Percentiles rank a stretch among this genome's conserved stretches.
phyloP scores from a whole-genome alignment of 1,284 basidiomycete species.

The Microstroma glucosiphilum region DNA sequence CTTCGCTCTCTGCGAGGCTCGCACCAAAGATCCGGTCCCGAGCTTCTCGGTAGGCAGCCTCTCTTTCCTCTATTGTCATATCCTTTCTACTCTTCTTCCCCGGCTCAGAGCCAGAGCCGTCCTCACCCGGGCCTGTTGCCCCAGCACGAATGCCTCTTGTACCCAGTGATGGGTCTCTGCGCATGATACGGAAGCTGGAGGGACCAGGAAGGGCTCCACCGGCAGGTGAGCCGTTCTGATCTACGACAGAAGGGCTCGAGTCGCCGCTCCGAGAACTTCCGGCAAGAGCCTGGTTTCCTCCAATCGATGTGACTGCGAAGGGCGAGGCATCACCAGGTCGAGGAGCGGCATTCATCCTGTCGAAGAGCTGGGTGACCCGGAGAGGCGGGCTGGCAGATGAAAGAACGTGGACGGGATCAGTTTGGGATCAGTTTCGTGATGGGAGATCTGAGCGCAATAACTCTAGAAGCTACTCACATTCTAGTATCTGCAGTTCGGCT shows the following conservation, averaged over 20 bases:
- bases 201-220: too few relatives aligned
- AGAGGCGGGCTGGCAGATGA: neutral
- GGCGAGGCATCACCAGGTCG: constrained; percentile 3
- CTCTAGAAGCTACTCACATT: neutral
- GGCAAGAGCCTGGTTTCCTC: constrained; percentile 6
- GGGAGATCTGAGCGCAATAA: neutral
- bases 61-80: constrained; percentile 42
- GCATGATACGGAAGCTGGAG: constrained; percentile 27
- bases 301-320: neutral
- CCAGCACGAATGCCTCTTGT: neutral
- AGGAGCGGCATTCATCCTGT: neutral
- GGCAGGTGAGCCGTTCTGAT: too few relatives aligned
- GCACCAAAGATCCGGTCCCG: constrained; percentile 37
- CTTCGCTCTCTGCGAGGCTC: neutral
- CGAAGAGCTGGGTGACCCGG: neutral
- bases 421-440: neutral
- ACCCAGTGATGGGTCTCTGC: constrained; percentile 23
- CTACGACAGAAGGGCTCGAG: too few relatives aligned
- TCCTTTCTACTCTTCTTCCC: constrained; percentile 18
- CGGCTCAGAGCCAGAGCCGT: constrained; percentile 14
- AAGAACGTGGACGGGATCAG: too few relatives aligned
- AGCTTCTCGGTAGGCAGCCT: constrained; percentile 38
- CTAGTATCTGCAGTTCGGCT: constrained; percentile 16
- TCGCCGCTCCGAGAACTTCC: neutral
- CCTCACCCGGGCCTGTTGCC: neutral